These are phyloP conservation scores for Avena insularis DNA, from an alignment of 176 grass and related monocot species.

Conservation along the genomic window DNA sequence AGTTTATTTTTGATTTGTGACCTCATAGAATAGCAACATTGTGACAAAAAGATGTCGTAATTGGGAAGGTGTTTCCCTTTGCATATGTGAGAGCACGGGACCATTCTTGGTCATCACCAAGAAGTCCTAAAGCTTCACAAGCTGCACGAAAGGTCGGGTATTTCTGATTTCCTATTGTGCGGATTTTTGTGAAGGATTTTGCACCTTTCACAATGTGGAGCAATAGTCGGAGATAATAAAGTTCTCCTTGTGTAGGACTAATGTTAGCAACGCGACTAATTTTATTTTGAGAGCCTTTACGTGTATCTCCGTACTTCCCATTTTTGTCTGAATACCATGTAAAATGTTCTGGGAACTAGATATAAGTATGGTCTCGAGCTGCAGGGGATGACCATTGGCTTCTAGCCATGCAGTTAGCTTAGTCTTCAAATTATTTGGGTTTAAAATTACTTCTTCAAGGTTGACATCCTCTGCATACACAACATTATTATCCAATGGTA, in stretches of 20 bases:
- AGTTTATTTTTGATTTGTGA: neutral
- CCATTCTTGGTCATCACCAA: slow-evolving; percentile 11
- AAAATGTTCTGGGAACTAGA: neutral
- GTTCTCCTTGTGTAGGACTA: neutral
- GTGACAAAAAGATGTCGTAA: neutral
- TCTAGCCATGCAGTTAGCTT: neutral
- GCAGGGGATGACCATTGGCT: neutral
- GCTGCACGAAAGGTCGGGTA: neutral
- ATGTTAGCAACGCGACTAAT: no score
- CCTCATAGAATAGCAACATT: neutral
- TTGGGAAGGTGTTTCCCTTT: neutral
- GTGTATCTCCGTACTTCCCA: neutral
- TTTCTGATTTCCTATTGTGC: neutral
- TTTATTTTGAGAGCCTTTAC: no score
- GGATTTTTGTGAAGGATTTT: neutral
- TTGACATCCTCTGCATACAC: neutral
- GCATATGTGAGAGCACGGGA: neutral
- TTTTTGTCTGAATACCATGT: neutral
- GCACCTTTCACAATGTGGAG: neutral
- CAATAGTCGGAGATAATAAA: neutral
- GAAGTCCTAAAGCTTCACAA: neutral
- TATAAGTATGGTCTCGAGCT: neutral
- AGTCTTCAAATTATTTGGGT: neutral
- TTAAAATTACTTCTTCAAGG: neutral
- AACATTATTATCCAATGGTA: neutral